Conservation (phyloP, 768 basidiomycete species). For the Panaeolus papilionaceus region DNA sequence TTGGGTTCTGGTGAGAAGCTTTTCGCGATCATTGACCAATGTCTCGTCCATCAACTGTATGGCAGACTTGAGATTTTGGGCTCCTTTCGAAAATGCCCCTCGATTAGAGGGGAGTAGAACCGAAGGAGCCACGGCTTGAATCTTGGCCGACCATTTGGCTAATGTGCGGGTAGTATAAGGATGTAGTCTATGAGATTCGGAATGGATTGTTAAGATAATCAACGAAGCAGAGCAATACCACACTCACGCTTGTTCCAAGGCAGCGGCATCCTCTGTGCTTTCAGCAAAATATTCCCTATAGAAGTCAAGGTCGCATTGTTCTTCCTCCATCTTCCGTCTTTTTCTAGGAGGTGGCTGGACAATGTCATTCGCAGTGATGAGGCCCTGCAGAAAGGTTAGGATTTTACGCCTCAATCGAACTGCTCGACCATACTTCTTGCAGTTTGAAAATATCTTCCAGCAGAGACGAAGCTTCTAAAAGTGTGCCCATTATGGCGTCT, state of each 20-base stretch:
- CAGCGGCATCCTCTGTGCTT: conserved; percentile 45
- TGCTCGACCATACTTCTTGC: conserved; percentile 58
- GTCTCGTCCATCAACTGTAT: conserved; percentile 82
- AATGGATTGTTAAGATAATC: conserved; percentile 9
- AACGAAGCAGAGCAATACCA: not conserved
- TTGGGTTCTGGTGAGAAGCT: conserved; percentile 69
- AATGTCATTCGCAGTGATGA: conserved; percentile 54
- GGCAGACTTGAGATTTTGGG: conserved; percentile 64
- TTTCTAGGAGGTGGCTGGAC: conserved; percentile 60
- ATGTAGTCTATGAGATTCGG: conserved; percentile 58
- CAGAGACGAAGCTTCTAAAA: conserved; percentile 65
- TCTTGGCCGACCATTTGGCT: conserved; percentile 94
- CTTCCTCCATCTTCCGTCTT: conserved; percentile 51
- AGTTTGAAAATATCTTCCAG: conserved; percentile 72
- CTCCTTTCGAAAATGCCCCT: conserved; percentile 69
- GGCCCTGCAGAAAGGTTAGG: conserved; percentile 38
- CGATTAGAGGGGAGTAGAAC: conserved; percentile 72
- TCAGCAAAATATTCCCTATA: conserved; percentile 46
- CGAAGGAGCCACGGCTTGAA: conserved; percentile 89
- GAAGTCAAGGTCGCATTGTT: conserved; percentile 33
- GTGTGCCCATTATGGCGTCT: conserved; percentile 54
- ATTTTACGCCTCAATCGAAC: not conserved
- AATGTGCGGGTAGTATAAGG: conserved; percentile 79
- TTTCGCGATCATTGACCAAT: conserved; percentile 55
- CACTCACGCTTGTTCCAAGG: conserved; percentile 62